phyloP scores from a whole-genome alignment of 805 yeast species.

The Cyberlindnera euphorbiiphila region DNA sequence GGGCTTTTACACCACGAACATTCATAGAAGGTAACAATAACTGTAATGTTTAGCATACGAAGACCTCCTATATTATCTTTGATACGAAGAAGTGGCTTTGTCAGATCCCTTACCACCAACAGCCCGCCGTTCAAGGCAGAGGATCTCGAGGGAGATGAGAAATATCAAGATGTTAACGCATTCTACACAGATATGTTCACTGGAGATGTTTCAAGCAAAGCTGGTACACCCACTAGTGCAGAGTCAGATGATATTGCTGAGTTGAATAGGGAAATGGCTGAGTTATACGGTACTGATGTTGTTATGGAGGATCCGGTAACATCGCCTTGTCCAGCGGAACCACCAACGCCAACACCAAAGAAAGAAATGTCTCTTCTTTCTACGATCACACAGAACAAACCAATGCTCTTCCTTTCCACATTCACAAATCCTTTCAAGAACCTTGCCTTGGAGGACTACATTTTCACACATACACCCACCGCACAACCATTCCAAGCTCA shows the following conservation, averaged over 20 bases:
- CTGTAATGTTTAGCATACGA: too few relatives aligned
- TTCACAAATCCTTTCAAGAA: constrained; percentile 68
- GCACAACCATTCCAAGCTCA: constrained; percentile 28
- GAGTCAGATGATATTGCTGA: constrained; percentile 30
- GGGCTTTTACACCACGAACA: not conserved
- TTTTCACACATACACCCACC: constrained; percentile 62
- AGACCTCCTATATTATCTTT: not conserved
- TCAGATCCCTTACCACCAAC: not conserved
- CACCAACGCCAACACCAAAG: not conserved
- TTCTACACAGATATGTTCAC: constrained; percentile 36
- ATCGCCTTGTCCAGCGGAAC: not conserved
- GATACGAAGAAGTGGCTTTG: not conserved
- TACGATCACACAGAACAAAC: constrained; percentile 28
- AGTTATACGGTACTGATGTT: constrained; percentile 26
- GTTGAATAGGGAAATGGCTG: constrained; percentile 32
- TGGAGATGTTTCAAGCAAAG: constrained; percentile 1
- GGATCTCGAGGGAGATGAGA: constrained; percentile 17
- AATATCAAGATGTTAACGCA: constrained; percentile 31
- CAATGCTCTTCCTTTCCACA: constrained; percentile 55
- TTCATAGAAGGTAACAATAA: too few relatives aligned
- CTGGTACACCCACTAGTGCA: not conserved
- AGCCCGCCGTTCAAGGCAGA: constrained; percentile 8
- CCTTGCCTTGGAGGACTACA: constrained; percentile 75
- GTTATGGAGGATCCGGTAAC: not conserved
- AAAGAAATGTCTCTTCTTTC: constrained; percentile 21